Evolutionary conservation across 495 filamentous ascomycete genomes (phyloP).

Genomic region (Penicillium cosmopolitanum): DNA sequence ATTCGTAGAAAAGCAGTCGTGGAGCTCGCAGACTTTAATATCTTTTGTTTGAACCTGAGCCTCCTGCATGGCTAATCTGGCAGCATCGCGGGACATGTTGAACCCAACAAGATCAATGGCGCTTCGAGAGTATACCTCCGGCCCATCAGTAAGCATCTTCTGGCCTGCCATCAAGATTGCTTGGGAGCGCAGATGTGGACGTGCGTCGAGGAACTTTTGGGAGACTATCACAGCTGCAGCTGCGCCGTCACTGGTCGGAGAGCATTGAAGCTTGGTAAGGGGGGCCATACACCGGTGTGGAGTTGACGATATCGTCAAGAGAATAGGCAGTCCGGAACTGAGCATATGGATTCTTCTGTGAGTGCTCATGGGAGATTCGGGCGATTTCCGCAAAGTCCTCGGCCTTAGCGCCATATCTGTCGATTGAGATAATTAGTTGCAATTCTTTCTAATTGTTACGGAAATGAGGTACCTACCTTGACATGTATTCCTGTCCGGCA

Average conservation of each 20-base stretch:
- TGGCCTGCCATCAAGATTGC: conserved; percentile 88
- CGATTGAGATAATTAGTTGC: too few species aligned
- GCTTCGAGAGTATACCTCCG: conserved; percentile 69
- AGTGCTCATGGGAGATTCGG: conserved; percentile 80
- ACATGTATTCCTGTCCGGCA: conserved; percentile 82
- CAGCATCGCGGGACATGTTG: conserved; percentile 77
- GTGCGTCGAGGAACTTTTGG: conserved; percentile 77
- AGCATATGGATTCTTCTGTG: conserved; percentile 81
- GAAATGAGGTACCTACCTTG: conserved; percentile 56
- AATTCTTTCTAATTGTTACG: background rate
- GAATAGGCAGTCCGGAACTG: conserved; percentile 92
- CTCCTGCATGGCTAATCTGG: conserved; percentile 68
- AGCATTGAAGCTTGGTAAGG: conserved; percentile 76
- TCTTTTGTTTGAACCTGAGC: conserved; percentile 68
- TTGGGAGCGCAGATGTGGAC: conserved; percentile 75
- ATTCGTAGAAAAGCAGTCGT: conserved; percentile 95
- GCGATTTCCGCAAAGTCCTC: conserved; percentile 87
- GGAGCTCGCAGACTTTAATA: conserved; percentile 83
- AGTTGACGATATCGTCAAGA: conserved; percentile 75
- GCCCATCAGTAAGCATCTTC: conserved; percentile 78
- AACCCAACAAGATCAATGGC: conserved; percentile 86
- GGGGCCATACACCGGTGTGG: conserved; percentile 76
- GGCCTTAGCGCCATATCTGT: conserved; percentile 65
- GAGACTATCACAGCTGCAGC: conserved; percentile 89
- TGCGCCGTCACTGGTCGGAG: conserved; percentile 88